These are phyloP conservation scores for Pichia sorboxylosa DNA, from an alignment of 1,139 yeast species.

Conservation along the genomic window DNA sequence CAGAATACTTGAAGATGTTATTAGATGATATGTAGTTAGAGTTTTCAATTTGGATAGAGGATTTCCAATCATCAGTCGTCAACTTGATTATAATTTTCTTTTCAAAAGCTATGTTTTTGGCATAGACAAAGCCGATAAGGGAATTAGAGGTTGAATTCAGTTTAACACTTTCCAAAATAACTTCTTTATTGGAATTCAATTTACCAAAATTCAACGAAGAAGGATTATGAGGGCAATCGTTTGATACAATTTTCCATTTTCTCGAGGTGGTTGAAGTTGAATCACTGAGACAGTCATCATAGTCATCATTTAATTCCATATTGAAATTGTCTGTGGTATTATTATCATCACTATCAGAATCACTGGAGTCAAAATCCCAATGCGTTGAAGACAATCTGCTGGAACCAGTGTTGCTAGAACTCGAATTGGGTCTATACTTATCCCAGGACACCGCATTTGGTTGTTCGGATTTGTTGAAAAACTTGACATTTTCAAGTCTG, in stretches of 20 bases:
- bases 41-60: conserved; percentile 30
- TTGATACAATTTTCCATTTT: conserved; percentile 33
- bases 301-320: conserved; percentile 18
- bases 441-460: conserved; percentile 63
- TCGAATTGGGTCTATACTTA: neutral
- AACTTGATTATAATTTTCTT: conserved; percentile 55
- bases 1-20: conserved; percentile 23
- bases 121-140: conserved; percentile 66
- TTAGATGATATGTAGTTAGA: conserved; percentile 25
- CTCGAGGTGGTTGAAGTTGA: conserved; percentile 12
- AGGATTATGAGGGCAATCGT: conserved; percentile 21
- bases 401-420: no score
- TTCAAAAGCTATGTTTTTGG: conserved; percentile 52
- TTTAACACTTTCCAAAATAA: conserved; percentile 55
- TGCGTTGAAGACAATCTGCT: conserved; percentile 9
- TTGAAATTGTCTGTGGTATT: neutral
- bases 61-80: conserved; percentile 59
- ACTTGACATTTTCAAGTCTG: conserved; percentile 53
- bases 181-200: conserved; percentile 31
- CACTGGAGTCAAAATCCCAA: conserved; percentile 19
- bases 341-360: conserved; percentile 15
- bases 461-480: conserved; percentile 58
- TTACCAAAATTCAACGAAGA: conserved; percentile 26
- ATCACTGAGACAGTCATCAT: conserved; percentile 16
- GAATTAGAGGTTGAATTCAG: conserved; percentile 45